Conservation (phyloP, 129 eudicot genomes). For the Daucus carota region DH1_v3.0 NC_030383.2:57996001-57996500, state of each 20-base stretch:
- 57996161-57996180: no score
- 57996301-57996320: neutral
- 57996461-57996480: conserved; percentile 1
- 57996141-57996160: no score
- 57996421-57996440: conserved; percentile 2
- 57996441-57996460: neutral
- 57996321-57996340: neutral
- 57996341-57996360: neutral
- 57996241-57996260: neutral
- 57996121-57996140: no score
- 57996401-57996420: conserved; percentile 16
- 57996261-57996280: neutral
- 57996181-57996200: no score
- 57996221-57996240: neutral
- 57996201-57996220: neutral
- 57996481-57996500: neutral
- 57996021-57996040: neutral
- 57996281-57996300: neutral
- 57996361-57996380: neutral
- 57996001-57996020: neutral
- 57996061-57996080: no score
- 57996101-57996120: no score
- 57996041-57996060: no score
- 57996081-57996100: no score
- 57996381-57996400: conserved; percentile 4